Evolutionary conservation across 257 asterid genomes (phyloP).

Genomic region (Nicotiana knightiana): DNA sequence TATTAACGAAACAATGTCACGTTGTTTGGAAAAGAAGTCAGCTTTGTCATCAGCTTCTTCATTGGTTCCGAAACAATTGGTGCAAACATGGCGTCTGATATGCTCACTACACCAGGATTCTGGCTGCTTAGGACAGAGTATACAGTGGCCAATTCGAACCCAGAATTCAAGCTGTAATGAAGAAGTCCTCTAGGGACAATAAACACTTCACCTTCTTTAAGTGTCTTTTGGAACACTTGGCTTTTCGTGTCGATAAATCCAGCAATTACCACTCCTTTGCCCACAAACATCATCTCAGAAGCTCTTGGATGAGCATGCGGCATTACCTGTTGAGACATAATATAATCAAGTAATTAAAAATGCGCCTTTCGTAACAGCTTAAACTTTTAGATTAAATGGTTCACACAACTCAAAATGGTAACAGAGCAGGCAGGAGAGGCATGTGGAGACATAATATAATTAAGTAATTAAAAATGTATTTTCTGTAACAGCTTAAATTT

Average conservation of each 20-base stretch:
- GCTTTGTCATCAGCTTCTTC: slow-evolving; percentile 28
- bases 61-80: slow-evolving; percentile 14
- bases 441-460: too few species aligned
- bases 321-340: background rate
- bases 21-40: slow-evolving; percentile 20
- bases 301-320: slow-evolving; percentile 70
- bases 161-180: slow-evolving; percentile 54
- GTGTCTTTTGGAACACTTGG: slow-evolving; percentile 36
- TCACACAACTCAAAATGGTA: background rate
- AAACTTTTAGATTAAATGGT: background rate
- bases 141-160: slow-evolving; percentile 46
- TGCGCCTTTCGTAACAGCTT: background rate
- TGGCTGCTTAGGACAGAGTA: slow-evolving; percentile 64
- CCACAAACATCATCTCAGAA: slow-evolving; percentile 56
- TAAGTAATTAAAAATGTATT: too few species aligned
- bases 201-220: slow-evolving; percentile 56
- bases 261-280: slow-evolving; percentile 41
- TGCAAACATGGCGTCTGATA: slow-evolving; percentile 38
- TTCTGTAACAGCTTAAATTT: too few species aligned
- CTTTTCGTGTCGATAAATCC: slow-evolving; percentile 54
- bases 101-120: slow-evolving; percentile 57
- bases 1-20: slow-evolving; percentile 22
- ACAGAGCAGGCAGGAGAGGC: too few species aligned
- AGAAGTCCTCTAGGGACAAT: slow-evolving; percentile 66
- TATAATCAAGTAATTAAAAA: background rate